These are phyloP conservation scores for Baudoinia panamericana DNA, from an alignment of 495 filamentous ascomycete genomes.

Conservation along the genomic window DNA sequence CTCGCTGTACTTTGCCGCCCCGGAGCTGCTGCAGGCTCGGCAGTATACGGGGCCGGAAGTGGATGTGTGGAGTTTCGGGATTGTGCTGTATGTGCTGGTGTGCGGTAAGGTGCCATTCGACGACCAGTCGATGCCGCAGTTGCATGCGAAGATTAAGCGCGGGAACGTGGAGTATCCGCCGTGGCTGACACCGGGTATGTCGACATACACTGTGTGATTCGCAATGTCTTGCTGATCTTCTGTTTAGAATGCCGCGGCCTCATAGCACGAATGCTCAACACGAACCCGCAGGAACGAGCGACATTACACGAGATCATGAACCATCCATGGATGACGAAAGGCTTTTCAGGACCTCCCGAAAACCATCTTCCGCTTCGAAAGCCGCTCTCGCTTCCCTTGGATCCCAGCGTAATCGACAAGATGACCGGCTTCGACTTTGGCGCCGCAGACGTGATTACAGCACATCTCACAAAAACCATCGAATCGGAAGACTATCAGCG, in stretches of 20 bases:
- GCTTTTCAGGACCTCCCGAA: slow-evolving; percentile 71
- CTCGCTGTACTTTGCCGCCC: slow-evolving; percentile 94
- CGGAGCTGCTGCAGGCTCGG: slow-evolving; percentile 83
- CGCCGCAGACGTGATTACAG: slow-evolving; percentile 62
- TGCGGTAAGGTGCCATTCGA: slow-evolving; percentile 99
- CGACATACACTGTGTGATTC: not conserved
- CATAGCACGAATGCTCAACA: slow-evolving; percentile 92
- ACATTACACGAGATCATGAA: slow-evolving; percentile 84
- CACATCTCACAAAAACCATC: slow-evolving; percentile 69
- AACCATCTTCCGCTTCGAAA: slow-evolving; percentile 79
- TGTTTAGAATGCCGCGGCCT: slow-evolving; percentile 80
- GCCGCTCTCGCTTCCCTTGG: slow-evolving; percentile 71
- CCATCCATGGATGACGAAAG: slow-evolving; percentile 96
- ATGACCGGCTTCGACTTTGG: slow-evolving; percentile 99
- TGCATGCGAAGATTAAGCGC: slow-evolving; percentile 98
- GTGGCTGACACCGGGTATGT: slow-evolving; percentile 77
- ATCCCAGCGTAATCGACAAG: slow-evolving; percentile 66
- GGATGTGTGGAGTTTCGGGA: slow-evolving; percentile 97
- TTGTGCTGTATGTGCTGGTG: slow-evolving; percentile 95
- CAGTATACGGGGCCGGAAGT: slow-evolving; percentile 95
- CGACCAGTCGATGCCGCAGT: slow-evolving; percentile 96
- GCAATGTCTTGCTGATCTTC: slow-evolving; percentile 2
- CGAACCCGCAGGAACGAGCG: slow-evolving; percentile 77
- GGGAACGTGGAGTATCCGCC: slow-evolving; percentile 89
- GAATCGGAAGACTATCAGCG: slow-evolving; percentile 85